phyloP scores from a whole-genome alignment of 768 basidiomycete genomes.

The Sutorius australiensis region DNA sequence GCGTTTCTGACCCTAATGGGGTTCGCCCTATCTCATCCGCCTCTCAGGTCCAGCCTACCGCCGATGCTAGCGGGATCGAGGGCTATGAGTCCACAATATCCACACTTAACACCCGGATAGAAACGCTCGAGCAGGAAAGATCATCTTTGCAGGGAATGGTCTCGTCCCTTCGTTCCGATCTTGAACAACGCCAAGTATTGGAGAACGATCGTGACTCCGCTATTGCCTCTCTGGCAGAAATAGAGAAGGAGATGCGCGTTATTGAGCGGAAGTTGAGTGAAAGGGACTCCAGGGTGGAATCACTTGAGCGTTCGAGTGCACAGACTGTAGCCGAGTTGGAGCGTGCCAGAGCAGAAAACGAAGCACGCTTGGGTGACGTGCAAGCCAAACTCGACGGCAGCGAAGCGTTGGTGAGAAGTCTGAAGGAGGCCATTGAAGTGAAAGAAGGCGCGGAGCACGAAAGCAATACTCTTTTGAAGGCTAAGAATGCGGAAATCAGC shows the following conservation, averaged over 20 bases:
- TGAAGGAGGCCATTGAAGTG: slow-evolving; percentile 51
- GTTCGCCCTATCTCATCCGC: slow-evolving; percentile 16
- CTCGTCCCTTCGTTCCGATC: slow-evolving; percentile 20
- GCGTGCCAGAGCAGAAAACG: slow-evolving; percentile 44
- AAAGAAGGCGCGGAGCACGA: slow-evolving; percentile 51
- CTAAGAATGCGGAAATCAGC: slow-evolving; percentile 60
- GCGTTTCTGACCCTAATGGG: slow-evolving; percentile 12
- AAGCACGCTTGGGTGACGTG: slow-evolving; percentile 39
- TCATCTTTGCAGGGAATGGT: slow-evolving; percentile 46
- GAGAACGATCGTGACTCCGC: slow-evolving; percentile 46
- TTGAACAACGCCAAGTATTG: slow-evolving; percentile 26
- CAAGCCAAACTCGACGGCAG: slow-evolving; percentile 44
- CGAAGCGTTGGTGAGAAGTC: slow-evolving; percentile 40
- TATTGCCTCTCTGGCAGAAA: slow-evolving; percentile 35
- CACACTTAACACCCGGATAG: slow-evolving; percentile 38
- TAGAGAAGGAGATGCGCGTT: slow-evolving; percentile 41
- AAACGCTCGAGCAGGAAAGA: slow-evolving; percentile 70
- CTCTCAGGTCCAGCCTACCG: slow-evolving; percentile 41
- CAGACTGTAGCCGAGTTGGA: slow-evolving; percentile 41
- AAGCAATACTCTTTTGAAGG: slow-evolving; percentile 45
- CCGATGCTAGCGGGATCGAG: slow-evolving; percentile 13
- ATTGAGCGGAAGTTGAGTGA: slow-evolving; percentile 43
- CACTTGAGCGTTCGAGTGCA: slow-evolving; percentile 43
- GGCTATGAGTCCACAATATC: slow-evolving; percentile 18
- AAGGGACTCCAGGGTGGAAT: slow-evolving; percentile 42